Percentiles rank a stretch among this genome's conserved stretches.
Conservation (phyloP, 2,329 filamentous ascomycete species). For the Mycocentrospora acerina region DNA sequence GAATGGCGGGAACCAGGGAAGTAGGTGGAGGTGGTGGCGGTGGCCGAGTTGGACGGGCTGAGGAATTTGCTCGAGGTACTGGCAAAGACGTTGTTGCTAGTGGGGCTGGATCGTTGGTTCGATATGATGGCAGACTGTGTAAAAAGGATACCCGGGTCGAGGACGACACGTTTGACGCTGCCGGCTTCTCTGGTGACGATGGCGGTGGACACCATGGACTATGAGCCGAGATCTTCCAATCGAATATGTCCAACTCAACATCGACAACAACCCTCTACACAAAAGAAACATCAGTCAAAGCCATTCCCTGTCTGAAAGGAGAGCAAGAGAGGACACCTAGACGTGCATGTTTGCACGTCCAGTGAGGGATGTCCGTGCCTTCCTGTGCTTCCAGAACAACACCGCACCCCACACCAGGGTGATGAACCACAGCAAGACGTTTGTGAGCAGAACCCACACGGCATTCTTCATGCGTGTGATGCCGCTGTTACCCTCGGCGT, state of each 20-base stretch:
- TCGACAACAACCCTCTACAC: constrained; percentile 8
- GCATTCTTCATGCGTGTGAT: constrained; percentile 80
- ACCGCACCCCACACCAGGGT: constrained; percentile 57
- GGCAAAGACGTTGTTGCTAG: too few species aligned
- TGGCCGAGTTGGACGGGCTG: too few species aligned
- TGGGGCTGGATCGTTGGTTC: too few species aligned
- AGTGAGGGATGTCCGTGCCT: constrained; percentile 30
- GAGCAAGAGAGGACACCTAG: constrained; percentile 11
- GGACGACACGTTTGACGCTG: too few species aligned
- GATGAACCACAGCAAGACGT: constrained; percentile 74
- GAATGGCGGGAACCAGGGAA: too few species aligned
- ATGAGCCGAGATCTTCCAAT: too few species aligned
- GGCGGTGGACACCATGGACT: too few species aligned
- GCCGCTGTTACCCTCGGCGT: constrained; percentile 63
- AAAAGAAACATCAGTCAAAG: constrained; percentile 2
- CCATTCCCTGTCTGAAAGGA: constrained; percentile 2
- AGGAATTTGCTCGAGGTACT: too few species aligned
- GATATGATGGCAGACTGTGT: too few species aligned
- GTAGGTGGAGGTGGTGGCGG: too few species aligned
- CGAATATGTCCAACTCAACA: constrained; percentile 3
- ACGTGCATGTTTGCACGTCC: constrained; percentile 22
- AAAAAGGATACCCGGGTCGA: too few species aligned
- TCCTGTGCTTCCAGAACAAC: constrained; percentile 55
- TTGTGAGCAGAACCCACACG: constrained; percentile 78
- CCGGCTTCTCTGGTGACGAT: too few species aligned